Percentiles rank a stretch among this genome's conserved stretches.
These are phyloP conservation scores for Linnemannia exigua DNA, from an alignment of 192 early-diverging fungal species.

Conservation along the genomic window DNA sequence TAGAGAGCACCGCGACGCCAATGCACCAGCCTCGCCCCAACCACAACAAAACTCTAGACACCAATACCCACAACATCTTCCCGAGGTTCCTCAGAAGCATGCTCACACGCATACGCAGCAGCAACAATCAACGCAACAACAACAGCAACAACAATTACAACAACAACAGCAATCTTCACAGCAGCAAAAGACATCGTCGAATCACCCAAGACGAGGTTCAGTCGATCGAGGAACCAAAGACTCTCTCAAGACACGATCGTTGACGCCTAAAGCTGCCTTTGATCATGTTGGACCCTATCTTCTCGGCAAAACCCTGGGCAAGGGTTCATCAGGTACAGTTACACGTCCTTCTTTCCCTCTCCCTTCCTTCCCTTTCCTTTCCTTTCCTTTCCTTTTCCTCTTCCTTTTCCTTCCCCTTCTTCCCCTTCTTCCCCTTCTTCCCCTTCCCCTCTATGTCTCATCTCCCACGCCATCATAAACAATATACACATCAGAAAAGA, in stretches of 20 bases:
- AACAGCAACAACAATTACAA: constrained; percentile 12
- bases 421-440: background rate
- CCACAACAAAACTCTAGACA: constrained; percentile 38
- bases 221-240: constrained; percentile 45
- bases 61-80: constrained; percentile 17
- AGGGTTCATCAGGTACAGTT: constrained; percentile 66
- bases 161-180: constrained; percentile 18
- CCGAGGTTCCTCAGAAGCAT: background rate
- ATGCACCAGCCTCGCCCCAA: constrained; percentile 37
- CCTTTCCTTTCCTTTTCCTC: background rate
- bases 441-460: background rate
- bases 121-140: constrained; percentile 7
- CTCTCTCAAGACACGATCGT: constrained; percentile 28
- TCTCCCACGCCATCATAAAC: background rate
- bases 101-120: constrained; percentile 1
- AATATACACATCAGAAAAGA: background rate
- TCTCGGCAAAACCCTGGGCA: constrained; percentile 65
- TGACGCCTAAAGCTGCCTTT: constrained; percentile 29
- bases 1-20: constrained; percentile 30
- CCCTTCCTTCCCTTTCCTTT: background rate
- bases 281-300: constrained; percentile 66
- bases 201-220: constrained; percentile 33
- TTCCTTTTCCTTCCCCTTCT: background rate
- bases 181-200: constrained; percentile 3
- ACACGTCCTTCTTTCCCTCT: background rate